phyloP scores from a whole-genome alignment of 2,329 filamentous ascomycete genomes.

The Arthrocladium fulminans region DNA sequence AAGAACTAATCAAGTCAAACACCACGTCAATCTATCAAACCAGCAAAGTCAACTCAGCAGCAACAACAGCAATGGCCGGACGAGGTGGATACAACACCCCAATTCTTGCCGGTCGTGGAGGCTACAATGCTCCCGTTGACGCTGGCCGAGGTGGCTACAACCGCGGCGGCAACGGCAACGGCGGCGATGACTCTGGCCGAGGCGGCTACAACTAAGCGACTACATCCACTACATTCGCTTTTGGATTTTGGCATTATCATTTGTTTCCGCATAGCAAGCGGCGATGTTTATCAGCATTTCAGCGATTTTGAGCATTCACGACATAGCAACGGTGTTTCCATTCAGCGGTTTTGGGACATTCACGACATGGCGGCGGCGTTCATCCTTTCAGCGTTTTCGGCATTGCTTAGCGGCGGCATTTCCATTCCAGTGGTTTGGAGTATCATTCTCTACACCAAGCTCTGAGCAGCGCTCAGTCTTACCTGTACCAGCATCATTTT shows the following conservation, averaged over 20 bases:
- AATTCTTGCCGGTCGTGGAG: conserved; percentile 28
- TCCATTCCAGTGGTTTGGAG: background rate
- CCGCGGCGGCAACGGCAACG: conserved; percentile 7
- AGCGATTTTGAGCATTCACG: conserved; percentile 12
- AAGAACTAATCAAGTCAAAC: conserved; percentile 7
- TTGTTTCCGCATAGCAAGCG: conserved; percentile 7
- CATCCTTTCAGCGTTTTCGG: conserved; percentile 14
- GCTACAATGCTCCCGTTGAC: conserved; percentile 27
- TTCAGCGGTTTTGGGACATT: background rate
- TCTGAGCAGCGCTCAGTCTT: background rate
- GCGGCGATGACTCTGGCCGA: conserved; percentile 21
- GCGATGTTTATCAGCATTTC: conserved; percentile 12
- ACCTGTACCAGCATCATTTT: background rate
- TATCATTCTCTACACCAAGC: background rate
- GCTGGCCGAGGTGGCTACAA: conserved; percentile 19
- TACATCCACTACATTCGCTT: background rate
- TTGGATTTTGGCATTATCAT: background rate
- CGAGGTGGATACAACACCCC: conserved; percentile 27
- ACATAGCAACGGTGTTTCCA: background rate
- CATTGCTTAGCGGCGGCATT: conserved; percentile 6
- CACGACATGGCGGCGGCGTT: background rate
- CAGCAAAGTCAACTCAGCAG: background rate
- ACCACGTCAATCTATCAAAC: background rate
- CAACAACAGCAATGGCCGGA: conserved; percentile 22
- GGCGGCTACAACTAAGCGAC: conserved; percentile 29